Evolutionary conservation across 2,329 filamentous ascomycete species (phyloP).

Genomic region (Fusarium pseudocircinatum): DNA sequence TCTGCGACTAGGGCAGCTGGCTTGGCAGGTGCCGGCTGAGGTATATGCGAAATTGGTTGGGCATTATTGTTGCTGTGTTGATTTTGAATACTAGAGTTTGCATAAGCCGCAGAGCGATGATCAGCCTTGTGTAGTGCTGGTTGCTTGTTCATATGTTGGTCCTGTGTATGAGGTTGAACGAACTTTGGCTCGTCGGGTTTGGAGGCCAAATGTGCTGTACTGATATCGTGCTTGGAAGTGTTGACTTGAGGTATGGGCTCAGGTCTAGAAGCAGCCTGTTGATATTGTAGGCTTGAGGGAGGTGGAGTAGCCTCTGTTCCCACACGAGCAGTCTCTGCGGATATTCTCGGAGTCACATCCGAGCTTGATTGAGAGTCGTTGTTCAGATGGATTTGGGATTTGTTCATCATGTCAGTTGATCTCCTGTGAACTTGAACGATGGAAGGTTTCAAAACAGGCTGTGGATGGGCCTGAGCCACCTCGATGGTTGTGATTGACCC

Average conservation of each 20-base stretch:
- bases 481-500: conserved; percentile 41
- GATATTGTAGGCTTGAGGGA: neutral
- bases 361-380: conserved; percentile 13
- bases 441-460: conserved; percentile 39
- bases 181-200: neutral
- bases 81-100: neutral
- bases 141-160: neutral
- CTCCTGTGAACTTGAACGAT: conserved; percentile 39
- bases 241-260: neutral
- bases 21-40: neutral
- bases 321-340: conserved; percentile 6
- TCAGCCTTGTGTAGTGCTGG: neutral
- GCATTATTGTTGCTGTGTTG: neutral
- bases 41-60: neutral
- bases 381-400: conserved; percentile 8
- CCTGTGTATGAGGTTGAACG: neutral
- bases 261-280: neutral
- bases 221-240: neutral
- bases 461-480: conserved; percentile 39
- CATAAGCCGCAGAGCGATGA: neutral
- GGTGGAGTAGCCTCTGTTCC: neutral
- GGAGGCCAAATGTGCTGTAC: conserved; percentile 17
- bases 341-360: conserved; percentile 14
- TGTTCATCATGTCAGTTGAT: conserved; percentile 34
- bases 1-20: conserved; percentile 5